These are phyloP conservation scores for Lizonia empirigonia DNA, from an alignment of 2,329 filamentous ascomycete species.

Conservation along the genomic window DNA sequence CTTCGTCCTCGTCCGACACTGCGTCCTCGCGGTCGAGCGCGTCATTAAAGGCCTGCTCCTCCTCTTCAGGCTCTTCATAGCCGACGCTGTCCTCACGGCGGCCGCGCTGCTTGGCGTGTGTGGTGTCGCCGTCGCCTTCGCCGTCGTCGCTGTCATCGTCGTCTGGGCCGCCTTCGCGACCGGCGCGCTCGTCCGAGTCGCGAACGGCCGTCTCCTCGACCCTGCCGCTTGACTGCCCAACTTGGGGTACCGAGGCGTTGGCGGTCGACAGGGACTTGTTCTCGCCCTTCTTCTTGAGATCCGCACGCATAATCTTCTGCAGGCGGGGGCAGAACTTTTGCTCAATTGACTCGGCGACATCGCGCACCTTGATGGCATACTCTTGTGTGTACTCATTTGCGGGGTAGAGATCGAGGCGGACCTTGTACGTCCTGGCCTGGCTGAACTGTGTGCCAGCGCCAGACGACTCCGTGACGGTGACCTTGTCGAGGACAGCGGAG, in stretches of 20 bases:
- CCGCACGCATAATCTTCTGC: conserved; percentile 71
- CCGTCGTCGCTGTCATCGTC: conserved; percentile 76
- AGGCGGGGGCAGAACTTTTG: conserved; percentile 76
- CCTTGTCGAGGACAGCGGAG: conserved; percentile 80
- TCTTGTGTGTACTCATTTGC: conserved; percentile 80
- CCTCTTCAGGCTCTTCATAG: conserved; percentile 91
- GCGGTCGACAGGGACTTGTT: conserved; percentile 60
- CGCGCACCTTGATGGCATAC: conserved; percentile 79
- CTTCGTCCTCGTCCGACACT: conserved; percentile 59
- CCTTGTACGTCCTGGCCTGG: conserved; percentile 82
- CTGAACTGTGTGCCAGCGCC: conserved; percentile 70
- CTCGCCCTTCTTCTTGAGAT: conserved; percentile 77
- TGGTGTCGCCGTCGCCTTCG: conserved; percentile 61
- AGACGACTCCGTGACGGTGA: conserved; percentile 78
- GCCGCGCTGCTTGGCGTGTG: conserved; percentile 71
- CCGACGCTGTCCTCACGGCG: conserved; percentile 83
- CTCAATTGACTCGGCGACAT: conserved; percentile 82
- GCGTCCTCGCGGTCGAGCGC: conserved; percentile 65
- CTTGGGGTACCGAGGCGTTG: conserved; percentile 73
- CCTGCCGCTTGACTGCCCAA: conserved; percentile 67
- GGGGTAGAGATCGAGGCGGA: conserved; percentile 83
- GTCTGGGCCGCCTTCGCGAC: conserved; percentile 61
- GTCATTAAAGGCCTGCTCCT: conserved; percentile 76
- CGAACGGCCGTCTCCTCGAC: conserved; percentile 57
- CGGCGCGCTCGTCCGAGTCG: conserved; percentile 43